phyloP scores from a whole-genome alignment of 2,329 filamentous ascomycete species.

The Mollisia scopiformis region DNA sequence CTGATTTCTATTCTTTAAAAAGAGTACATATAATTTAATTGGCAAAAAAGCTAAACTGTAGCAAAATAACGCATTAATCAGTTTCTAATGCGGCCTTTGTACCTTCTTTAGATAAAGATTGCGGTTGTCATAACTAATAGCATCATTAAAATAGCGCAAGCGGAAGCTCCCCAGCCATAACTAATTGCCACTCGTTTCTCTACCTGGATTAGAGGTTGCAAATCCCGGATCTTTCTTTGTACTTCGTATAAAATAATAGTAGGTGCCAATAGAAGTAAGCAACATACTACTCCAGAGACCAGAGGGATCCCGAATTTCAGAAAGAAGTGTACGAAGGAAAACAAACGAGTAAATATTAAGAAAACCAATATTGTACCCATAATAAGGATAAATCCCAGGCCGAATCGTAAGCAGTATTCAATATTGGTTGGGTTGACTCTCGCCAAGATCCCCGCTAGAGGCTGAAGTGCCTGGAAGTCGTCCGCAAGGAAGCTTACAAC shows the following conservation, averaged over 20 bases:
- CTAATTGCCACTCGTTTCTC: constrained; percentile 13
- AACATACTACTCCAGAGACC: constrained; percentile 9
- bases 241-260: constrained; percentile 11
- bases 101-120: constrained; percentile 8
- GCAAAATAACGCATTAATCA: no score
- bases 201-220: constrained; percentile 12
- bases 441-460: constrained; percentile 11
- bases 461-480: constrained; percentile 11
- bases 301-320: constrained; percentile 9
- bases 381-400: constrained; percentile 7
- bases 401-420: constrained; percentile 9
- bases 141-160: constrained; percentile 17
- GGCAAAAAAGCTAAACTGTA: no score
- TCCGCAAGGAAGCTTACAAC: constrained; percentile 6
- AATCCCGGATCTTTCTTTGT: constrained; percentile 15
- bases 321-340: constrained; percentile 7
- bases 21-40: no score
- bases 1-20: no score
- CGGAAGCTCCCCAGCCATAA: constrained; percentile 5
- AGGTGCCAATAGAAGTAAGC: constrained; percentile 9
- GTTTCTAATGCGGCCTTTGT: no score
- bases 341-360: constrained; percentile 2
- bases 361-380: constrained; percentile 5
- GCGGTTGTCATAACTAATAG: constrained; percentile 12
- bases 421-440: constrained; percentile 10